Conservation (phyloP, 495 filamentous ascomycete genomes). For the Aspergillus baeticus region DNA sequence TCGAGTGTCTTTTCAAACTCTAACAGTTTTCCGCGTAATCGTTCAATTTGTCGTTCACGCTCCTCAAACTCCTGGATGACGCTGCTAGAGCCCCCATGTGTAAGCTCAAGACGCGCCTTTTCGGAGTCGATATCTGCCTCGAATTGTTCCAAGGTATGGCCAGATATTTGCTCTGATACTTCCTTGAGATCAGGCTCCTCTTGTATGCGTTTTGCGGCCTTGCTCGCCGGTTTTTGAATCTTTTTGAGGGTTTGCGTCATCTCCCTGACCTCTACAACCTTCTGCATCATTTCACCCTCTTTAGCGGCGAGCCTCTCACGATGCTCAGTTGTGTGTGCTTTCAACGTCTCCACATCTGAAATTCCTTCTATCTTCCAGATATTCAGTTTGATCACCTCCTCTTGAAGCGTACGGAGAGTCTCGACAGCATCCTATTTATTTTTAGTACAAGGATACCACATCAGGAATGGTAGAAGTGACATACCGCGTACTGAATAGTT, state of each 20-base stretch:
- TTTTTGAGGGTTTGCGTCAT: conserved; percentile 32
- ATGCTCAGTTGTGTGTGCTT: conserved; percentile 59
- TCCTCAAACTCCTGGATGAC: conserved; percentile 78
- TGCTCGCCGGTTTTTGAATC: conserved; percentile 36
- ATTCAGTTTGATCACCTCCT: conserved; percentile 64
- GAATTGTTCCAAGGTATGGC: conserved; percentile 60
- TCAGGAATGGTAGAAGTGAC: conserved; percentile 14
- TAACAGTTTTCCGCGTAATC: conserved; percentile 48
- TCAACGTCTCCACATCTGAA: conserved; percentile 70
- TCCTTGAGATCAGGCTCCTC: conserved; percentile 28
- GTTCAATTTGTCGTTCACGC: conserved; percentile 59
- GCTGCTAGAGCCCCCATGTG: conserved; percentile 74
- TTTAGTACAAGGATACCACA: conserved; percentile 4
- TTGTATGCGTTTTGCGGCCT: conserved; percentile 13
- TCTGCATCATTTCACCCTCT: conserved; percentile 33
- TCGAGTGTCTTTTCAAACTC: conserved; percentile 45
- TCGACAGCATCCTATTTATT: conserved; percentile 54
- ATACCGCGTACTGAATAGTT: conserved; percentile 63
- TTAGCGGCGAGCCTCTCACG: conserved; percentile 50
- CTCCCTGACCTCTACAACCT: conserved; percentile 30
- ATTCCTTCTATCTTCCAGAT: conserved; percentile 72
- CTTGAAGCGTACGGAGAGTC: conserved; percentile 55
- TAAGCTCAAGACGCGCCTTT: conserved; percentile 70
- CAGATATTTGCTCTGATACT: conserved; percentile 32
- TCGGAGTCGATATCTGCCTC: conserved; percentile 73